These are phyloP conservation scores for Turritis glabra DNA, from an alignment of 345 rosid genomes.

Conservation along the genomic window DNA sequence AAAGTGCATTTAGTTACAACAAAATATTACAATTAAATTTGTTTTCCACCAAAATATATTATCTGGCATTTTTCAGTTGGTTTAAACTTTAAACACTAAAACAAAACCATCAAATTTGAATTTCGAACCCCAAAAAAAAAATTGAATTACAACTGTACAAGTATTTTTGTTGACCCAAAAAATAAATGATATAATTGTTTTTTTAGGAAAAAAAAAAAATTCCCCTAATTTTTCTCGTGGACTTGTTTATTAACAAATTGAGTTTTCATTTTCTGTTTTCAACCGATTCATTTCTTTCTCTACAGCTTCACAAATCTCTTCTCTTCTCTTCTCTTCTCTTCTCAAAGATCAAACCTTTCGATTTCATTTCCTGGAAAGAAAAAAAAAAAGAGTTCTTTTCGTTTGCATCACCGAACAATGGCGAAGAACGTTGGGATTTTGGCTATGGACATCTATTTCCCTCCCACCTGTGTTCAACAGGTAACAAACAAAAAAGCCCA, in stretches of 20 bases:
- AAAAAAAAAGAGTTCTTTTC: background rate
- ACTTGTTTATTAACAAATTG: conserved; percentile 30
- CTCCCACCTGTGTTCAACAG: conserved; percentile 96
- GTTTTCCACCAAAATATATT: background rate
- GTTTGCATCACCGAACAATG: conserved; percentile 46
- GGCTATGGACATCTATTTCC: conserved; percentile 96
- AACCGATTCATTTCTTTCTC: conserved; percentile 22
- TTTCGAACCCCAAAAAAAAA: background rate
- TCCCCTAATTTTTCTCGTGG: conserved; percentile 12
- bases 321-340: conserved; percentile 32
- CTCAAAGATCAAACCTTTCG: conserved; percentile 18
- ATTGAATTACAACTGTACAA: background rate
- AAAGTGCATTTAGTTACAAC: background rate
- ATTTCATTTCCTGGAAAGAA: background rate
- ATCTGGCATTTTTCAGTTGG: background rate
- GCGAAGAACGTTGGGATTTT: conserved; percentile 96
- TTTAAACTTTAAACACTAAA: background rate
- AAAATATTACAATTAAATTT: background rate
- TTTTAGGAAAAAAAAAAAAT: background rate
- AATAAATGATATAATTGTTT: background rate
- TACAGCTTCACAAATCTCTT: conserved; percentile 17
- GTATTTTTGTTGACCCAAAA: background rate
- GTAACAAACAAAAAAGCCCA: conserved; percentile 36
- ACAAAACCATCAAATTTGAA: background rate
- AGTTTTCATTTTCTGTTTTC: conserved; percentile 27